A percentile compares a stretch with the other conserved stretches of the same genome.
Conservation (phyloP, 2,329 filamentous ascomycete species). For the Stemphylium lycopersici region DNA sequence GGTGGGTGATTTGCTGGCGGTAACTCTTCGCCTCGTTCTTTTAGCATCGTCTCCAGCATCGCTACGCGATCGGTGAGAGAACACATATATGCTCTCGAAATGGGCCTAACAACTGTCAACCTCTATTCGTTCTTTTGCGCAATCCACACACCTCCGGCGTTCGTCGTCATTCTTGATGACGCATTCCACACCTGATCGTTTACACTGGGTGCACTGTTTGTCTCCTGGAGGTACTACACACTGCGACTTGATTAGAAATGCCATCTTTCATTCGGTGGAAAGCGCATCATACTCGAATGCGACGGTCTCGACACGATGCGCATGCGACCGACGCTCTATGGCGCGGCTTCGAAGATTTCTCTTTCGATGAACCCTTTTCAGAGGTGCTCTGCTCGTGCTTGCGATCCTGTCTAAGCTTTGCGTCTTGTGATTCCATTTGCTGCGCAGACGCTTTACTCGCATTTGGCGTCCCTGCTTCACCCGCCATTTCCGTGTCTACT, state of each 20-base stretch:
- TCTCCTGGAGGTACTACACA: constrained; percentile 63
- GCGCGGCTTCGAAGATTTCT: constrained; percentile 40
- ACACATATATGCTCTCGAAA: constrained; percentile 65
- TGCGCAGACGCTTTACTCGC: constrained; percentile 20
- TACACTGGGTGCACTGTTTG: constrained; percentile 60
- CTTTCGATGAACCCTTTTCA: constrained; percentile 19
- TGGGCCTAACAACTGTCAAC: constrained; percentile 52
- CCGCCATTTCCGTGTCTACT: constrained; percentile 14
- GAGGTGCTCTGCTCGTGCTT: constrained; percentile 18
- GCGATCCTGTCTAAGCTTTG: constrained; percentile 18
- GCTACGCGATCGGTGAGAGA: constrained; percentile 62
- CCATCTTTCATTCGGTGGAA: neutral
- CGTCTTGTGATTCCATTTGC: constrained; percentile 22
- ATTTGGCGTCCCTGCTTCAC: constrained; percentile 16
- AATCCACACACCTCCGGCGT: constrained; percentile 53
- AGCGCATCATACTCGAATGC: constrained; percentile 46
- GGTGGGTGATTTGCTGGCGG: constrained; percentile 62
- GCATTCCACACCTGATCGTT: constrained; percentile 58
- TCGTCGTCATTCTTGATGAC: constrained; percentile 66
- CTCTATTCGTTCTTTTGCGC: neutral
- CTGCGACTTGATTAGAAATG: constrained; percentile 41
- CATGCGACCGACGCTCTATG: constrained; percentile 62
- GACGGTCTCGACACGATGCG: constrained; percentile 58
- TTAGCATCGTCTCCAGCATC: constrained; percentile 59
- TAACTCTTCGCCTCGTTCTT: constrained; percentile 57